Percentiles rank a stretch among this genome's conserved stretches.
Evolutionary conservation across 2,329 filamentous ascomycete genomes (phyloP).

Genomic region (Penicillium sp.): DNA sequence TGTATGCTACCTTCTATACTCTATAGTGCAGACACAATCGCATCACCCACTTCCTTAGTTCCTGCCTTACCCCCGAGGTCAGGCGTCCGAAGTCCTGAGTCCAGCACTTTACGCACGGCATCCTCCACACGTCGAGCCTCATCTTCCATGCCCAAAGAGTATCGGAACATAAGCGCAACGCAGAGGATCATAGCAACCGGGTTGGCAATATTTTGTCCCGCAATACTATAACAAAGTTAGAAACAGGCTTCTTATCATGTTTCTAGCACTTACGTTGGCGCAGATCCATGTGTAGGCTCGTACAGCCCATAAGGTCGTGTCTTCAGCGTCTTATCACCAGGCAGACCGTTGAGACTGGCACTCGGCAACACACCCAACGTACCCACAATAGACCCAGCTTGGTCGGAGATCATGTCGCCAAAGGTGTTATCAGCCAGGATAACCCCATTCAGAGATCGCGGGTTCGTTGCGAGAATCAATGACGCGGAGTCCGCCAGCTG

Average conservation of each 20-base stretch:
- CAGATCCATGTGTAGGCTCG: conserved; percentile 77
- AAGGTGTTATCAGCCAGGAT: conserved; percentile 88
- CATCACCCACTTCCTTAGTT: conserved; percentile 73
- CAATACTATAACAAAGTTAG: conserved; percentile 62
- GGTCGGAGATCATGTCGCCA: conserved; percentile 88
- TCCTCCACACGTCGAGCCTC: conserved; percentile 75
- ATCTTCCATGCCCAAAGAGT: conserved; percentile 73
- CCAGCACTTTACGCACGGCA: conserved; percentile 72
- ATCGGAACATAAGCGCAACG: conserved; percentile 88
- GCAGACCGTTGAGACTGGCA: conserved; percentile 77
- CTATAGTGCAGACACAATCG: conserved; percentile 66
- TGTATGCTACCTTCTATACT: conserved; percentile 28
- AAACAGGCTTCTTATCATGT: no score
- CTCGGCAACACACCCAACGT: conserved; percentile 81
- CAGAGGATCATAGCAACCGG: conserved; percentile 86
- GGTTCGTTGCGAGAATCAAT: conserved; percentile 91
- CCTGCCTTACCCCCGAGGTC: conserved; percentile 73
- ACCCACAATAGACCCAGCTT: conserved; percentile 85
- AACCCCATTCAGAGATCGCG: conserved; percentile 75
- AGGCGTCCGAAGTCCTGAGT: conserved; percentile 70
- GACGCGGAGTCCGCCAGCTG: conserved; percentile 89
- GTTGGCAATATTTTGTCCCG: conserved; percentile 81
- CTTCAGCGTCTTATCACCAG: conserved; percentile 62
- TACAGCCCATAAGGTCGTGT: conserved; percentile 82
- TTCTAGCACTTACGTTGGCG: conserved; percentile 31